phyloP scores from a whole-genome alignment of 176 grass and related monocot species.

The Typha latifolia region DNA sequence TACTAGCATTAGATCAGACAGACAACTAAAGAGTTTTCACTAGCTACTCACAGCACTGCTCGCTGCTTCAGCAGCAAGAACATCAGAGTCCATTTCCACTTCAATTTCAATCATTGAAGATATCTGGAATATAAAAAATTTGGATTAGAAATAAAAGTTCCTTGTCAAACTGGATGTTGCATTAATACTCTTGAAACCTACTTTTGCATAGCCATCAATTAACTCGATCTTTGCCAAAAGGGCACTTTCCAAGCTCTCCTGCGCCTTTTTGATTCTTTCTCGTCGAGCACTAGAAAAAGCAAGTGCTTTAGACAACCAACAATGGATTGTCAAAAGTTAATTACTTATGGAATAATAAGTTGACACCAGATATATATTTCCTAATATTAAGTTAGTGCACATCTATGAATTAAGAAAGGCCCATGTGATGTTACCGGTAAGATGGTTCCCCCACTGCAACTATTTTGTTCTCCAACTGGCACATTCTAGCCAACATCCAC shows the following conservation, averaged over 20 bases:
- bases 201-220: constrained; percentile 86
- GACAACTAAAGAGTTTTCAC: constrained; percentile 4
- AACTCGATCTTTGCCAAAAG: constrained; percentile 72
- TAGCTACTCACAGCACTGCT: constrained; percentile 62
- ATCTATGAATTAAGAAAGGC: neutral
- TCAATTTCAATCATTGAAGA: constrained; percentile 99
- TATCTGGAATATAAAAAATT: constrained; percentile 30
- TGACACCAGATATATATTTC: constrained; percentile 4
- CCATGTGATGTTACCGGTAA: constrained; percentile 54
- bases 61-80: constrained; percentile 92
- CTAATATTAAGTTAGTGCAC: neutral
- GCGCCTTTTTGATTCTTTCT: constrained; percentile 72
- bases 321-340: neutral
- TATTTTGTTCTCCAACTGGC: constrained; percentile 97
- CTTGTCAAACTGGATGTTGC: constrained; percentile 2
- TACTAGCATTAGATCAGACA: neutral
- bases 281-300: constrained; percentile 47
- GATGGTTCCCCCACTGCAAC: constrained; percentile 80
- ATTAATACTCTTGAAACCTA: constrained; percentile 30
- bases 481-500: constrained; percentile 93
- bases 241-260: constrained; percentile 77
- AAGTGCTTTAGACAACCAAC: neutral
- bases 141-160: neutral
- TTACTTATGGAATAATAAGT: neutral
- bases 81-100: constrained; percentile 94